These are phyloP conservation scores for Hevea brasiliensis DNA, from an alignment of 345 rosid genomes.

Conservation along the genomic window DNA sequence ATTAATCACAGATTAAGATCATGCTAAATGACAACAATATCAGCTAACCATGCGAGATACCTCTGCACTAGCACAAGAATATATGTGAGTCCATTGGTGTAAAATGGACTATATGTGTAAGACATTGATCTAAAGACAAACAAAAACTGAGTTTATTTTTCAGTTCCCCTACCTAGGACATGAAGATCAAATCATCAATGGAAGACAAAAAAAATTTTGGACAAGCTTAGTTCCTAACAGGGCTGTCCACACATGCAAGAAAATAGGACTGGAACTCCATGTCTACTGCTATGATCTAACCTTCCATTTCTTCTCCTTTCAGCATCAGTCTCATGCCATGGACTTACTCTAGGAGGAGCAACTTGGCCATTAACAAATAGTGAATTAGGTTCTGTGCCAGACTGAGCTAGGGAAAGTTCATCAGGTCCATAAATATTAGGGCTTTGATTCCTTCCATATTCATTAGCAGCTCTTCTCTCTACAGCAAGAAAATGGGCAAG, in stretches of 20 bases:
- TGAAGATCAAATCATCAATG: slow-evolving; percentile 21
- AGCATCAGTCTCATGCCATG: slow-evolving; percentile 3
- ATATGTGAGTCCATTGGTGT: background rate
- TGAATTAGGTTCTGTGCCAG: slow-evolving; percentile 29
- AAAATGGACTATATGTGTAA: background rate
- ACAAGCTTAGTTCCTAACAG: background rate
- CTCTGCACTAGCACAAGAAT: background rate
- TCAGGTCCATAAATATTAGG: slow-evolving; percentile 26
- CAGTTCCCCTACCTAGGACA: background rate
- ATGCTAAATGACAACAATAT: background rate
- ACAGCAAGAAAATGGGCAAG: slow-evolving; percentile 52
- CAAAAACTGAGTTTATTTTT: background rate
- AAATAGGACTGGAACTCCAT: slow-evolving; percentile 32
- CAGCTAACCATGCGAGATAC: background rate
- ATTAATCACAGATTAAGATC: too few relatives aligned
- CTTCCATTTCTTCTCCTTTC: slow-evolving; percentile 20
- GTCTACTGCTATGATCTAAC: slow-evolving; percentile 20
- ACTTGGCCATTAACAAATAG: slow-evolving; percentile 45
- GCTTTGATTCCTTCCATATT: slow-evolving; percentile 28
- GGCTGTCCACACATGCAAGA: slow-evolving; percentile 42
- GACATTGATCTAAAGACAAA: background rate
- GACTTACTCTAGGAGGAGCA: slow-evolving; percentile 42
- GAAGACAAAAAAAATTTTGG: background rate
- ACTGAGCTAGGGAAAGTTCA: slow-evolving; percentile 28
- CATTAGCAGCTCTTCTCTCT: slow-evolving; percentile 48